These are phyloP conservation scores for Eucalyptus curtisii DNA, from an alignment of 345 rosid genomes.

Conservation along the genomic window DNA sequence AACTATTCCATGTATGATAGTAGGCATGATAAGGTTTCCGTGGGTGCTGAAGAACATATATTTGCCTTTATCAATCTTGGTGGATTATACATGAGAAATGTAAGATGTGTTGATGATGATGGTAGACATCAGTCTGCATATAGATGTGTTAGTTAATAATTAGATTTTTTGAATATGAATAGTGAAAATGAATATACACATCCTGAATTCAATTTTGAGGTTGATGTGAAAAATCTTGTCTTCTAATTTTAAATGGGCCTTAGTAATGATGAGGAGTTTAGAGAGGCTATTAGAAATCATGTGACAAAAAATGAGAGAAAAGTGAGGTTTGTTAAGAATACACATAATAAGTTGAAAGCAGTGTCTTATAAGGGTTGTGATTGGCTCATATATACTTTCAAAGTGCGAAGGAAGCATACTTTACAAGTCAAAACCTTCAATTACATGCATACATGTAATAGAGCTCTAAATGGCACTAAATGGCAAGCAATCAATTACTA, in stretches of 20 bases:
- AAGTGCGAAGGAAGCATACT: not conserved
- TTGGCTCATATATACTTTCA: not conserved
- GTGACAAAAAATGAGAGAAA: not conserved
- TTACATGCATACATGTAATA: not conserved
- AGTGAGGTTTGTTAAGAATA: not conserved
- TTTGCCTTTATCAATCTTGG: not conserved
- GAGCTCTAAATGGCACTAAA: not conserved
- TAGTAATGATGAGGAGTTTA: not conserved
- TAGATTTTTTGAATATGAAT: not conserved
- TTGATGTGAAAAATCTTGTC: not conserved
- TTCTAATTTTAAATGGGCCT: not conserved
- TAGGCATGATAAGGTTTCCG: not conserved
- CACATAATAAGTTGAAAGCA: not conserved
- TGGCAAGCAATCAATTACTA: not conserved
- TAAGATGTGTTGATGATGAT: not conserved
- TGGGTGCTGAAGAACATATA: not conserved
- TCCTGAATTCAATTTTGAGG: not conserved
- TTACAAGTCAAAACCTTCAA: not conserved
- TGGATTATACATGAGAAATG: not conserved
- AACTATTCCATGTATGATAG: not conserved
- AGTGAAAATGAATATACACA: not conserved
- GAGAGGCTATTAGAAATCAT: not conserved
- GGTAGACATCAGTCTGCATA: not conserved
- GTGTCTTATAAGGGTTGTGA: not conserved
- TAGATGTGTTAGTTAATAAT: not conserved